Percentiles rank a stretch among this genome's conserved stretches.
phyloP scores from a whole-genome alignment of 1,139 yeast species.

The Petasospora fabianii region DNA sequence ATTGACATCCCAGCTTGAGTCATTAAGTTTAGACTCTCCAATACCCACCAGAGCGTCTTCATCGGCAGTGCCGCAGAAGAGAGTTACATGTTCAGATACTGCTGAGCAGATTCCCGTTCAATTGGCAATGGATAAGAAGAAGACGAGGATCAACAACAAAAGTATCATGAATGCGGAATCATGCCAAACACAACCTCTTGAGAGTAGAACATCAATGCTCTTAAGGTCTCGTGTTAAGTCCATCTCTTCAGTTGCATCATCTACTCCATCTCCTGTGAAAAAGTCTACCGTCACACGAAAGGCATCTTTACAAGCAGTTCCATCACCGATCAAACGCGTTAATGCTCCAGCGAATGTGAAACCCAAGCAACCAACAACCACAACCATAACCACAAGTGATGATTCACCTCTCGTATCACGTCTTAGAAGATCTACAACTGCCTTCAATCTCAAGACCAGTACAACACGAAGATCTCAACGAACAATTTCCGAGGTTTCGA shows the following conservation, averaged over 20 bases:
- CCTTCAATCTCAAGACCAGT: constrained; percentile 16
- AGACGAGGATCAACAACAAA: constrained; percentile 1
- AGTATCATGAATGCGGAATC: background rate
- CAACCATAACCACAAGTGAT: too few species aligned
- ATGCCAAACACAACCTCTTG: too few species aligned
- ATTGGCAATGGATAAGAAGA: constrained; percentile 5
- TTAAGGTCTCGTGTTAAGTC: constrained; percentile 4
- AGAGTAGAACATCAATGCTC: constrained; percentile 5
- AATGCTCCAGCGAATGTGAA: constrained; percentile 1
- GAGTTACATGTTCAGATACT: background rate
- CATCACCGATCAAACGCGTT: constrained; percentile 7
- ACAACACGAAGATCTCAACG: constrained; percentile 1
- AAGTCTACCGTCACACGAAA: constrained; percentile 4
- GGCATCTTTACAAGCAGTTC: constrained; percentile 7
- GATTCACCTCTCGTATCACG: constrained; percentile 22
- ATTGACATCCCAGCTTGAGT: constrained; percentile 8
- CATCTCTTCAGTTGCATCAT: background rate
- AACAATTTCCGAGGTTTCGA: constrained; percentile 5
- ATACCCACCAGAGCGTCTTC: background rate
- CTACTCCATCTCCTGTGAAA: constrained; percentile 5
- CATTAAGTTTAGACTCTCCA: constrained; percentile 1
- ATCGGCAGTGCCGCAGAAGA: background rate
- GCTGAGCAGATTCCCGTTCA: background rate
- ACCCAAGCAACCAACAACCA: constrained; percentile 1
- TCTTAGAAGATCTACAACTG: constrained; percentile 24